Evolutionary conservation across 352 stramenopile species (phyloP).

Genomic region (Globisporangium rhizosaccharum): DNA sequence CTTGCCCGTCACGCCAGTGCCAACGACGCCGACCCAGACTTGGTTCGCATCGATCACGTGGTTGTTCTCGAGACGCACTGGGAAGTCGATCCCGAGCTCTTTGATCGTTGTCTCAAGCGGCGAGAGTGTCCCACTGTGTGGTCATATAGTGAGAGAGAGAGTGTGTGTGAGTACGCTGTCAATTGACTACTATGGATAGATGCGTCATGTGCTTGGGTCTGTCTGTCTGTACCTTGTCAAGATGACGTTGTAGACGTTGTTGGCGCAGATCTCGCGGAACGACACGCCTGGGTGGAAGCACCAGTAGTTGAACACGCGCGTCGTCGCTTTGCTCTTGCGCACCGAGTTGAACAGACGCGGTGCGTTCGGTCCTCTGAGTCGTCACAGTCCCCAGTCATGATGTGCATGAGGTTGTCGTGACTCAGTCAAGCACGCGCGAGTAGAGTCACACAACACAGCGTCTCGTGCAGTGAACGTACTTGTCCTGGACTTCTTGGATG

Average conservation of each 20-base stretch:
- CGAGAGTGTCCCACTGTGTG: slow-evolving; percentile 93
- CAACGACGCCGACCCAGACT: slow-evolving; percentile 89
- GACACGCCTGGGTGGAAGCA: slow-evolving; percentile 97
- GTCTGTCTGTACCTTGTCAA: slow-evolving; percentile 56
- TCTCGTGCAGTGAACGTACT: slow-evolving; percentile 21
- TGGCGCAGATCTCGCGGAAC: slow-evolving; percentile 92
- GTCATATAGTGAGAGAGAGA: not conserved
- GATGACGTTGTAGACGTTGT: slow-evolving; percentile 89
- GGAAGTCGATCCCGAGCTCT: slow-evolving; percentile 96
- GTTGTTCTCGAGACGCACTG: slow-evolving; percentile 94
- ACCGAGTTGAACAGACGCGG: slow-evolving; percentile 43
- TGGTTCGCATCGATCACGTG: slow-evolving; percentile 94
- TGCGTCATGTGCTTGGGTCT: too few relatives aligned
- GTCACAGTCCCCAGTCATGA: slow-evolving; percentile 8
- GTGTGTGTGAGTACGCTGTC: too few relatives aligned
- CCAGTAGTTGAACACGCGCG: slow-evolving; percentile 96
- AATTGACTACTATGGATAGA: too few relatives aligned
- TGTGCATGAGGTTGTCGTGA: not conserved
- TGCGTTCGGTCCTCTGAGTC: slow-evolving; percentile 25
- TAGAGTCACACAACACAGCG: not conserved
- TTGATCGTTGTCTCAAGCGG: slow-evolving; percentile 94
- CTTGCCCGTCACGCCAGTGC: slow-evolving; percentile 91
- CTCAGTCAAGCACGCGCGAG: not conserved
- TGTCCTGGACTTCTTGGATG: slow-evolving; percentile 85
- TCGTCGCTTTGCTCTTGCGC: slow-evolving; percentile 50